A percentile compares a stretch with the other conserved stretches of the same genome.
These are phyloP conservation scores for Cenchrus fungigraminus DNA, from an alignment of 176 grass and related monocot genomes.

Conservation along the genomic window DNA sequence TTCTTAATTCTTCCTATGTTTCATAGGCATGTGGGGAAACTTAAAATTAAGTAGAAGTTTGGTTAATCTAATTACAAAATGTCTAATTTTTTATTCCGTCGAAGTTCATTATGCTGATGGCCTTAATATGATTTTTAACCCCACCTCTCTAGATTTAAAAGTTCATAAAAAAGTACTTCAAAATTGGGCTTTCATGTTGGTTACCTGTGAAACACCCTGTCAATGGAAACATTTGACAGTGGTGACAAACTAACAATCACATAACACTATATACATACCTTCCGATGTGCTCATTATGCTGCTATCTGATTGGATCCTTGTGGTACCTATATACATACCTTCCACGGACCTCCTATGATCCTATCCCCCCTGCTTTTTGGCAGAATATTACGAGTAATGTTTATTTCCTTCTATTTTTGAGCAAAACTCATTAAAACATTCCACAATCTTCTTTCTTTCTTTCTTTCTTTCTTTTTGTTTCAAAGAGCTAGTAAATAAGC, in stretches of 20 bases:
- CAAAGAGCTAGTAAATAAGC: slow-evolving; percentile 24
- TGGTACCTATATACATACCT: slow-evolving; percentile 7
- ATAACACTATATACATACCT: background rate
- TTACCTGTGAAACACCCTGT: slow-evolving; percentile 11
- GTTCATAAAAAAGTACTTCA: slow-evolving; percentile 15
- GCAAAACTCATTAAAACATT: slow-evolving; percentile 22
- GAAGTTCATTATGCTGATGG: slow-evolving; percentile 24
- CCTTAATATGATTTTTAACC: background rate
- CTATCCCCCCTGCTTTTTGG: background rate
- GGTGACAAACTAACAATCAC: background rate
- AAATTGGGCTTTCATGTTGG: background rate
- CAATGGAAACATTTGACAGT: background rate
- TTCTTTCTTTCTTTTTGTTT: slow-evolving; percentile 14
- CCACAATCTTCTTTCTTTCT: background rate
- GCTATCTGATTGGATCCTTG: slow-evolving; percentile 1
- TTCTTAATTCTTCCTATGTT: slow-evolving; percentile 3
- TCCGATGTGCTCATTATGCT: background rate
- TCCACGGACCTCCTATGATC: background rate
- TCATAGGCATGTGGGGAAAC: slow-evolving; percentile 12
- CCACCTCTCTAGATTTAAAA: slow-evolving; percentile 4
- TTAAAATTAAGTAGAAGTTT: slow-evolving; percentile 32
- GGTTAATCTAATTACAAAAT: slow-evolving; percentile 19
- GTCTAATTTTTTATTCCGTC: background rate
- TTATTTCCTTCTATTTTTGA: slow-evolving; percentile 28
- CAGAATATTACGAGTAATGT: slow-evolving; percentile 14